Evolutionary conservation across 2,329 filamentous ascomycete species (phyloP).

Genomic region (Ceratocystis lukuohia): DNA sequence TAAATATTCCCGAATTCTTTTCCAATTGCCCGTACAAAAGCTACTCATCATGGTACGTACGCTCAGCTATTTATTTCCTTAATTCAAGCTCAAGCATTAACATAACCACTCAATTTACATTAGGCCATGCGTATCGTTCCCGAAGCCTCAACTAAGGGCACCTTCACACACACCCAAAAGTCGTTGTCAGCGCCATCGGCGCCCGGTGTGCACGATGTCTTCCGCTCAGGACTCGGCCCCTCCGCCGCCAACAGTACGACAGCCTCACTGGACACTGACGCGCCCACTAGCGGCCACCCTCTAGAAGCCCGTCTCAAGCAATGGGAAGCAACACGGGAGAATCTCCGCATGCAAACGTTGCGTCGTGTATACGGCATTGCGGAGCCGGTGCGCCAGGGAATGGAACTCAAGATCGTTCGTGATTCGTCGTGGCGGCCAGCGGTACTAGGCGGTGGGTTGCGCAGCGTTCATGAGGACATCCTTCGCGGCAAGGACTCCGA

Average conservation of each 20-base stretch:
- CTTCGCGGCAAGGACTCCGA: constrained; percentile 63
- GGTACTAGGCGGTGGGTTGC: constrained; percentile 45
- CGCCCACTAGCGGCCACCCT: constrained; percentile 58
- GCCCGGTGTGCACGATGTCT: constrained; percentile 83
- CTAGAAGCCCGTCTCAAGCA: constrained; percentile 78
- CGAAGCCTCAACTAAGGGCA: constrained; percentile 48
- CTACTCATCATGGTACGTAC: constrained; percentile 14
- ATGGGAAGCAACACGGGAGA: constrained; percentile 84
- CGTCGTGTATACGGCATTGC: constrained; percentile 81
- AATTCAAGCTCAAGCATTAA: background rate
- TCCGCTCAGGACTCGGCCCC: constrained; percentile 70
- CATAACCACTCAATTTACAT: constrained; percentile 20
- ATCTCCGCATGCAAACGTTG: constrained; percentile 75
- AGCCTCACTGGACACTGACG: constrained; percentile 28
- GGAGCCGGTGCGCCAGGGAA: constrained; percentile 80
- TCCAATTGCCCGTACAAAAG: background rate
- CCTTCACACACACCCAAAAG: constrained; percentile 48
- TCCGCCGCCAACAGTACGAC: constrained; percentile 35
- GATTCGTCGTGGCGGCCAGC: constrained; percentile 69
- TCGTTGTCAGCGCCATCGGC: constrained; percentile 71
- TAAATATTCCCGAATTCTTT: background rate
- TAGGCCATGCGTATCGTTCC: constrained; percentile 88
- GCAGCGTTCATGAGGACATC: constrained; percentile 78
- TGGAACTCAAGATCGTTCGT: constrained; percentile 84
- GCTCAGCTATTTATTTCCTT: background rate